Evolutionary conservation across 148 eudicot genomes (phyloP).

Genomic region (Dianthus caryophyllus): DNA sequence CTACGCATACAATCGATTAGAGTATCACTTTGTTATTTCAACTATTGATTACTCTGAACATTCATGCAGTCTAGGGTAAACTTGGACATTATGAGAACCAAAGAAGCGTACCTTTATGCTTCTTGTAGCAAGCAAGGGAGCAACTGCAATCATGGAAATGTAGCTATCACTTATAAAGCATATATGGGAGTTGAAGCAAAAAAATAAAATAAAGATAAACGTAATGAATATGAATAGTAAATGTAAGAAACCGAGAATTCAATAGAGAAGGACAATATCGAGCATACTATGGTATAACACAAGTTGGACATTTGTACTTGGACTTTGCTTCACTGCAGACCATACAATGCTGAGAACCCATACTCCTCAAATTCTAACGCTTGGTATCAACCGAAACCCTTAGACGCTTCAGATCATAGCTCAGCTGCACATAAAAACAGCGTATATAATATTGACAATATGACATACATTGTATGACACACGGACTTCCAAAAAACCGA

Average conservation of each 20-base stretch:
- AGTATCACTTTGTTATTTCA: background rate
- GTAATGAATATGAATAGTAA: background rate
- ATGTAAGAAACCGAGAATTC: background rate
- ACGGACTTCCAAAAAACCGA: background rate
- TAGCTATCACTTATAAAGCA: slow-evolving; percentile 7
- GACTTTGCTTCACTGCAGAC: slow-evolving; percentile 69
- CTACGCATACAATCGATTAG: background rate
- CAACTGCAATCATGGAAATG: slow-evolving; percentile 41
- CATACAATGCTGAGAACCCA: slow-evolving; percentile 53
- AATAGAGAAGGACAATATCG: background rate
- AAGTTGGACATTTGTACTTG: slow-evolving; percentile 75
- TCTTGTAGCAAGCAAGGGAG: slow-evolving; percentile 65
- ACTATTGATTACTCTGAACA: background rate
- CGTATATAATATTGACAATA: background rate
- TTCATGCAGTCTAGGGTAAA: background rate
- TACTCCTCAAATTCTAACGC: slow-evolving; percentile 9
- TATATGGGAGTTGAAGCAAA: background rate
- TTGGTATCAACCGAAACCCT: background rate
- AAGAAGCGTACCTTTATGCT: slow-evolving; percentile 62
- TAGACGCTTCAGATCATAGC: background rate
- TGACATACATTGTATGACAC: background rate
- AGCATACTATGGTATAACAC: slow-evolving; percentile 66
- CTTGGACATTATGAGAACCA: background rate
- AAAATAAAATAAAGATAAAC: background rate
- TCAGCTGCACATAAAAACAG: background rate